Conservation (phyloP, 169 alveolate genomes). For the Plasmodium coatneyi region DNA sequence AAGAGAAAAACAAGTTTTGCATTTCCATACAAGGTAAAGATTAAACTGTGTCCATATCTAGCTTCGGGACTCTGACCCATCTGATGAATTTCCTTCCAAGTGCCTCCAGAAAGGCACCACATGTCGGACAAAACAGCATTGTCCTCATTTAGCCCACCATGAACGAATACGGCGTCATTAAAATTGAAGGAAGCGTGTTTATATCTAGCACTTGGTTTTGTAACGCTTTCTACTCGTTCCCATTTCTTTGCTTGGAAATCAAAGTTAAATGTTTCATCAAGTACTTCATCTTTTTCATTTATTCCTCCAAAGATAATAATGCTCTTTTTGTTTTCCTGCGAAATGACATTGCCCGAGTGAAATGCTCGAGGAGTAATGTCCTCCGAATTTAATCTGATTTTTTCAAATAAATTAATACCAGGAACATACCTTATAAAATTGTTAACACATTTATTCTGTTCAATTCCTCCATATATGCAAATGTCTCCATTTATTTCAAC, state of each 20-base stretch:
- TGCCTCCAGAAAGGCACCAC: conserved; percentile 28
- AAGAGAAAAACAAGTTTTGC: conserved; percentile 31
- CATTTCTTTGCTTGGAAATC: conserved; percentile 72
- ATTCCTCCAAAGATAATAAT: conserved; percentile 71
- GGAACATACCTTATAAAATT: conserved; percentile 75
- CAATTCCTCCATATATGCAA: conserved; percentile 73
- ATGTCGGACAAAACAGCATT: conserved; percentile 25
- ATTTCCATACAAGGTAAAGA: conserved; percentile 32
- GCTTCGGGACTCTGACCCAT: conserved; percentile 8
- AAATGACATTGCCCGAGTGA: conserved; percentile 69
- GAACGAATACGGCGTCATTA: conserved; percentile 44
- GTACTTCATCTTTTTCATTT: conserved; percentile 28
- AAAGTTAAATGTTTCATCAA: conserved; percentile 63
- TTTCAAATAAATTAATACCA: conserved; percentile 74
- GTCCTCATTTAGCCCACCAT: conserved; percentile 50
- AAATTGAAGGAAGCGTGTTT: conserved; percentile 64
- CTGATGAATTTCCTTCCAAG: conserved; percentile 40
- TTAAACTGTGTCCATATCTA: conserved; percentile 70
- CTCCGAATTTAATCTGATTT: conserved; percentile 50
- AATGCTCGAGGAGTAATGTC: conserved; percentile 51
- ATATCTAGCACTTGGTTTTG: conserved; percentile 44
- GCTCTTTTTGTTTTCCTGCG: conserved; percentile 35
- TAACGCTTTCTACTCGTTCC: conserved; percentile 10
- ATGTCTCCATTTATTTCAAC: conserved; percentile 75
- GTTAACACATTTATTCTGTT: conserved; percentile 30